Evolutionary conservation across 2,329 filamentous ascomycete species (phyloP).

Genomic region (Pezicula neosporulosa): DNA sequence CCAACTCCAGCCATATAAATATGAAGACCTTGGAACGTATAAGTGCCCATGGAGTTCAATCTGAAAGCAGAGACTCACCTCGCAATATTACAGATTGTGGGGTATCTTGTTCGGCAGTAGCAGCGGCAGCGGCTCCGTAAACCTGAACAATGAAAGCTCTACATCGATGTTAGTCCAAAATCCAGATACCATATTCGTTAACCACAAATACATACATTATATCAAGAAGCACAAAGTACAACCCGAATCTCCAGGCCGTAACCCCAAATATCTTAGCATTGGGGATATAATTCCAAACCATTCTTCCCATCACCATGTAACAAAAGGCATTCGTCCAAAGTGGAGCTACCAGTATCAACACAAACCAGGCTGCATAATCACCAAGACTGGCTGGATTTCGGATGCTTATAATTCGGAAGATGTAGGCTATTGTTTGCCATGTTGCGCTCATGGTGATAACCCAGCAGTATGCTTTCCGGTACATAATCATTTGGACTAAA

Average conservation of each 20-base stretch:
- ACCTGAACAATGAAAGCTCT: conserved; percentile 21
- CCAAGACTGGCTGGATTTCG: conserved; percentile 24
- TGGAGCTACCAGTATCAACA: conserved; percentile 19
- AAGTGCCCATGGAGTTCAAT: too few species aligned
- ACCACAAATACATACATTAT: conserved; percentile 16
- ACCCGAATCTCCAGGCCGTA: conserved; percentile 17
- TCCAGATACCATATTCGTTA: not conserved
- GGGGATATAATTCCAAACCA: conserved; percentile 22
- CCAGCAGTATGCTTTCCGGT: conserved; percentile 25
- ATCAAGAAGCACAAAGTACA: conserved; percentile 23
- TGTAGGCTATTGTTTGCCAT: conserved; percentile 11
- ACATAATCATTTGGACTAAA: conserved; percentile 27
- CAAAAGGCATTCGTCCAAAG: conserved; percentile 24
- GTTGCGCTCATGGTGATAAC: conserved; percentile 10
- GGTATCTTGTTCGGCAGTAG: conserved; percentile 31
- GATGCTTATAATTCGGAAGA: conserved; percentile 17
- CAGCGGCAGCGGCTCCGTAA: conserved; percentile 23
- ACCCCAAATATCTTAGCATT: conserved; percentile 16
- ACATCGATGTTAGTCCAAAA: conserved; percentile 1
- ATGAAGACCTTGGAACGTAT: conserved; percentile 26
- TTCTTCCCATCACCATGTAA: conserved; percentile 24
- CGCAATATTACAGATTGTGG: conserved; percentile 9
- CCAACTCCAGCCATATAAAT: conserved; percentile 50
- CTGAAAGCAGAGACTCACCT: not conserved
- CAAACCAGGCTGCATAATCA: conserved; percentile 15